phyloP scores from a whole-genome alignment of 2,329 filamentous ascomycete species.

The Teratosphaeriaceae sp. region DNA sequence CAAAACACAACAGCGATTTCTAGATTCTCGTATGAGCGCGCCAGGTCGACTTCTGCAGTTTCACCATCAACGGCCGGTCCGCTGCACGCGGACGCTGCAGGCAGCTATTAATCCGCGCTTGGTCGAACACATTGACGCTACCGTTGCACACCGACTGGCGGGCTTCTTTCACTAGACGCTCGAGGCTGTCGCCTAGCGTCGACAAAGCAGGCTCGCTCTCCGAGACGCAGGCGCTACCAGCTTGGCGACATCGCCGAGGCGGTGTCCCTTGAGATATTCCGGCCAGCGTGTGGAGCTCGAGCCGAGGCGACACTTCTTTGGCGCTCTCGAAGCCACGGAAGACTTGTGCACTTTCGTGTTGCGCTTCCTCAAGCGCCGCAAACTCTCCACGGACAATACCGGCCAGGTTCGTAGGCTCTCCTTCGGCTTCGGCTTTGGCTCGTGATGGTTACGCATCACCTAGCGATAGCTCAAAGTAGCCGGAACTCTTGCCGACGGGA shows the following conservation, averaged over 20 bases:
- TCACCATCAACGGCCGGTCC: conserved; percentile 12
- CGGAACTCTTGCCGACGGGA: neutral
- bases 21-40: too few relatives aligned
- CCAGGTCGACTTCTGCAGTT: conserved; percentile 13
- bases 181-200: conserved; percentile 7
- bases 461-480: neutral
- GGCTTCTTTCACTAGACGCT: conserved; percentile 9
- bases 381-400: neutral
- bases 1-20: conserved; percentile 16
- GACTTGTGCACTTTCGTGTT: neutral
- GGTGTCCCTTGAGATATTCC: neutral
- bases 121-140: conserved; percentile 13
- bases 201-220: neutral
- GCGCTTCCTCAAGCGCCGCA: neutral
- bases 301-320: conserved; percentile 3
- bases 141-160: conserved; percentile 9
- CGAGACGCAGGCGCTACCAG: neutral
- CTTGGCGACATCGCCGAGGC: neutral
- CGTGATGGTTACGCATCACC: neutral
- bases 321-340: neutral
- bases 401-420: neutral
- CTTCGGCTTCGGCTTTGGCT: neutral
- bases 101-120: conserved; percentile 15
- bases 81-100: conserved; percentile 4
- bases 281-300: conserved; percentile 5